Evolutionary conservation across 2,329 filamentous ascomycete genomes (phyloP).

Genomic region (Sclerotinia nivalis): DNA sequence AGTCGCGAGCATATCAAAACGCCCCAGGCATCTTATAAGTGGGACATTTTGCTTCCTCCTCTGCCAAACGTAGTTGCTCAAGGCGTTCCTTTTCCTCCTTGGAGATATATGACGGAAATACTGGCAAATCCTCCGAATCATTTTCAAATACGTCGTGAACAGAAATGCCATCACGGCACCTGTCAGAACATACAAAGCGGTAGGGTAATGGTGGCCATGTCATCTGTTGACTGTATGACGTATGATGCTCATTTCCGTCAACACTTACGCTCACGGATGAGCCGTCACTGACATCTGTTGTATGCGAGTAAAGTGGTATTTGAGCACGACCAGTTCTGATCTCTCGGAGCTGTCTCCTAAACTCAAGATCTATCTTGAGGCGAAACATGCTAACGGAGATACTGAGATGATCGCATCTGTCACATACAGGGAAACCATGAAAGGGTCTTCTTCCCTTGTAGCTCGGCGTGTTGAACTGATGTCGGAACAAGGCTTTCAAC

Average conservation of each 20-base stretch:
- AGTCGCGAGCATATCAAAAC: background rate
- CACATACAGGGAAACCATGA: background rate
- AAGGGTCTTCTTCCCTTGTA: background rate
- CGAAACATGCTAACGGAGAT: background rate
- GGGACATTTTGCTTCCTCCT: constrained; percentile 5
- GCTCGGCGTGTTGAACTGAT: background rate
- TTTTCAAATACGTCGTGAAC: constrained; percentile 10
- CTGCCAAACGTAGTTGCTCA: background rate
- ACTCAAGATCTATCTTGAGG: constrained; percentile 5
- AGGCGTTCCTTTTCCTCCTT: background rate
- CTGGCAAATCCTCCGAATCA: background rate
- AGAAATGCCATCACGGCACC: background rate
- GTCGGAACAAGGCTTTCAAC: background rate
- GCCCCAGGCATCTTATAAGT: constrained; percentile 11
- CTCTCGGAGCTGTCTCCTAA: constrained; percentile 12
- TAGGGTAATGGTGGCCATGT: constrained; percentile 4
- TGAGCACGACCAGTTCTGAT: constrained; percentile 7
- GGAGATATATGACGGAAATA: background rate
- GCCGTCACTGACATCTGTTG: background rate
- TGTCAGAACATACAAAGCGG: constrained; percentile 6
- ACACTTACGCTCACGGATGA: background rate
- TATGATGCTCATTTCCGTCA: background rate
- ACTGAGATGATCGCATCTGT: background rate
- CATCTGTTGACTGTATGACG: background rate
- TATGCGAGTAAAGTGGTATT: background rate